These are phyloP conservation scores for Tulasnella sp. DNA, from an alignment of 768 basidiomycete genomes.

Conservation along the genomic window DNA sequence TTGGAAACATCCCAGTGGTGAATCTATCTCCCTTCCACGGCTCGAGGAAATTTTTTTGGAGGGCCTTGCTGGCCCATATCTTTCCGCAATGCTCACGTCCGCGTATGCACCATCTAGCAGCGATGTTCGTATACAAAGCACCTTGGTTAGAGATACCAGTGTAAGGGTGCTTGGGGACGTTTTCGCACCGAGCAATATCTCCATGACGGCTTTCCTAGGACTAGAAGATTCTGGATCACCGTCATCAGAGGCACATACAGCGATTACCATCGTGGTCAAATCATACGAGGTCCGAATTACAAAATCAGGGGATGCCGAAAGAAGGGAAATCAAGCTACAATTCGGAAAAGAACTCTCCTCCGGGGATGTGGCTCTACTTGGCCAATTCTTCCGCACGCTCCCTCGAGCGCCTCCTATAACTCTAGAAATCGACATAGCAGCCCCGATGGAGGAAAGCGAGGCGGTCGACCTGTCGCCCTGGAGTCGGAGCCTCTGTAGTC, in stretches of 20 bases:
- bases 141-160: neutral
- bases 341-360: neutral
- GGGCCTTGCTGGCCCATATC: neutral
- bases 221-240: neutral
- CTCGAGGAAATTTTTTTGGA: neutral
- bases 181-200: neutral
- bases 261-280: neutral
- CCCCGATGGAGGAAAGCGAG: neutral
- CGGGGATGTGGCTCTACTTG: neutral
- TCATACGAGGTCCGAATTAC: neutral
- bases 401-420: neutral
- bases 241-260: neutral
- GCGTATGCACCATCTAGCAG: neutral
- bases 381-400: neutral
- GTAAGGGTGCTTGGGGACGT: neutral
- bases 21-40: neutral
- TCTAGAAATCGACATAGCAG: neutral
- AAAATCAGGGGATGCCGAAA: neutral
- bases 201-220: neutral
- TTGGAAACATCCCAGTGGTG: neutral
- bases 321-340: neutral
- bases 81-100: neutral
- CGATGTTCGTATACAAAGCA: neutral
- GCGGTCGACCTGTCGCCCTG: neutral
- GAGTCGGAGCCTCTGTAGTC: neutral